Evolutionary conservation across 2,329 filamentous ascomycete genomes (phyloP).

Genomic region (Botryotinia narcissicola): DNA sequence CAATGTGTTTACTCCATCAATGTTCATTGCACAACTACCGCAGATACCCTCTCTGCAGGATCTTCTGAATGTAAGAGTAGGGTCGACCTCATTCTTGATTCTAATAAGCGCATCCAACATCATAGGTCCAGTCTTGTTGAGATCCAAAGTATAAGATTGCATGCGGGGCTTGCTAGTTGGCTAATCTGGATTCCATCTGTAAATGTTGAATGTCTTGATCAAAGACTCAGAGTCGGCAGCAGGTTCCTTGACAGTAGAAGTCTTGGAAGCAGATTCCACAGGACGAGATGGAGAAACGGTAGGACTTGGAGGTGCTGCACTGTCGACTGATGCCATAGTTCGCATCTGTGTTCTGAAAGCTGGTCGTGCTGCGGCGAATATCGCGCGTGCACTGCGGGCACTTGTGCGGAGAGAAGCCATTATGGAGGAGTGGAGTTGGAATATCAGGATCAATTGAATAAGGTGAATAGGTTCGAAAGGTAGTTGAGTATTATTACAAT

Average conservation of each 20-base stretch:
- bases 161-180: constrained; percentile 91
- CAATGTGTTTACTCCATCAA: constrained; percentile 96
- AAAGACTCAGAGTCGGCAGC: constrained; percentile 60
- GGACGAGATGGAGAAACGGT: constrained; percentile 25
- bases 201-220: constrained; percentile 96
- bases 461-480: neutral
- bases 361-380: constrained; percentile 22
- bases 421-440: constrained; percentile 6
- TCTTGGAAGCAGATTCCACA: constrained; percentile 28
- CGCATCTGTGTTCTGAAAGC: constrained; percentile 24
- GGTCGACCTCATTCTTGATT: constrained; percentile 99
- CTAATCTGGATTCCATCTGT: constrained; percentile 96
- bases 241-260: constrained; percentile 40
- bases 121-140: constrained; percentile 99
- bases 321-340: constrained; percentile 21
- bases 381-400: constrained; percentile 20
- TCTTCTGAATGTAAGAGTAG: constrained; percentile 91
- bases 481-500: constrained; percentile 14
- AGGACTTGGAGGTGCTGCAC: neutral
- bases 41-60: constrained; percentile 98
- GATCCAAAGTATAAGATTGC: constrained; percentile 90
- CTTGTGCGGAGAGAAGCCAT: constrained; percentile 25
- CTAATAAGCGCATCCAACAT: constrained; percentile 93
- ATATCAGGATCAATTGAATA: constrained; percentile 9
- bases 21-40: constrained; percentile 99